Percentiles rank a stretch among this genome's conserved stretches.
Conservation (phyloP, 768 basidiomycete species). For the Saitozyma sp. region DNA sequence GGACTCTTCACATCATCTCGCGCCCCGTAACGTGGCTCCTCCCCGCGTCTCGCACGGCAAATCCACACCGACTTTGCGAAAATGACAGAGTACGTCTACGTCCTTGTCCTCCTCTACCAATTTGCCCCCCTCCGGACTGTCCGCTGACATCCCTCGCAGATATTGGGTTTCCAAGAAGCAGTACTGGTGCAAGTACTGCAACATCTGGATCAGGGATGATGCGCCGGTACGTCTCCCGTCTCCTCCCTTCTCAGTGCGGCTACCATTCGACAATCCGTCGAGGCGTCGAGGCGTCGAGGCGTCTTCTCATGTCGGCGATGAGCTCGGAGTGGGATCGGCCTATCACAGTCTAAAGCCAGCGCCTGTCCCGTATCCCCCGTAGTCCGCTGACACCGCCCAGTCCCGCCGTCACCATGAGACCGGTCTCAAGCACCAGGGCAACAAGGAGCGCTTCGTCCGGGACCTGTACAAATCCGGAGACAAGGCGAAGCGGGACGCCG, state of each 20-base stretch:
- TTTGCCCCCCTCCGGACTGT: too few species aligned
- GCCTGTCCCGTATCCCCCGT: neutral
- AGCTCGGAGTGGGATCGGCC: too few species aligned
- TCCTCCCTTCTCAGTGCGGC: neutral
- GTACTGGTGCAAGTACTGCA: slow-evolving; percentile 96
- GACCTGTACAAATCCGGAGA: slow-evolving; percentile 88
- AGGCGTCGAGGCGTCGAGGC: neutral
- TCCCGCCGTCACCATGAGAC: slow-evolving; percentile 89
- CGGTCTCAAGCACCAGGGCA: slow-evolving; percentile 90
- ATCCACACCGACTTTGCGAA: neutral
- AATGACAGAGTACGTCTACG: slow-evolving; percentile 40
- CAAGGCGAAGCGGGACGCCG: slow-evolving; percentile 50
- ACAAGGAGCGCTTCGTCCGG: slow-evolving; percentile 85
- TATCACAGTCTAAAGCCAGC: too few species aligned
- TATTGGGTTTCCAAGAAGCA: slow-evolving; percentile 53
- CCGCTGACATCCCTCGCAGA: slow-evolving; percentile 14
- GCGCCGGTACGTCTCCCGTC: slow-evolving; percentile 55
- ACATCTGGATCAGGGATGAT: slow-evolving; percentile 93
- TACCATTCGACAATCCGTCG: neutral
- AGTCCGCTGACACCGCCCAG: slow-evolving; percentile 53
- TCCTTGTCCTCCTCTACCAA: neutral
- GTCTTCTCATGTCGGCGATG: too few species aligned
- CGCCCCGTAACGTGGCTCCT: too few species aligned
- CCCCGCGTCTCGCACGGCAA: too few species aligned
- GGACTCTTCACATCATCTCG: too few species aligned